phyloP scores from a whole-genome alignment of 768 basidiomycete species.

The Trametopsis cervina region DNA sequence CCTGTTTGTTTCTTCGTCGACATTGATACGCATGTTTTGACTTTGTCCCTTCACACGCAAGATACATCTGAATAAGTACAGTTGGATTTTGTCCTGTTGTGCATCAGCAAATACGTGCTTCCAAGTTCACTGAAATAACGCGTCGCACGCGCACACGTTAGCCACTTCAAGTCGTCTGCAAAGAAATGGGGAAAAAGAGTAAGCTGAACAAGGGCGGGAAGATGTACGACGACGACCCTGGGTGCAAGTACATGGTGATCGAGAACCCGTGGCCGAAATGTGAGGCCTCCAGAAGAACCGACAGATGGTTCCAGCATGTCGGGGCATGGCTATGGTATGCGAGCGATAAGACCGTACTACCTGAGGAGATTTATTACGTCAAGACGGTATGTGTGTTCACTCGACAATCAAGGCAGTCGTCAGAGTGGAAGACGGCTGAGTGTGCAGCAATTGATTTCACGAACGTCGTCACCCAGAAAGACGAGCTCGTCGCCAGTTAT shows the following conservation, averaged over 20 bases:
- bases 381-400: slow-evolving; percentile 17
- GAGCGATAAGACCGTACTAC: slow-evolving; percentile 10
- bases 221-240: slow-evolving; percentile 18
- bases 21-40: too few relatives aligned
- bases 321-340: slow-evolving; percentile 21
- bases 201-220: background rate
- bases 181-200: too few relatives aligned
- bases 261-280: slow-evolving; percentile 21
- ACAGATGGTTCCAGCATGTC: slow-evolving; percentile 15
- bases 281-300: slow-evolving; percentile 8
- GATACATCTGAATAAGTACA: too few relatives aligned
- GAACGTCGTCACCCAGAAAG: background rate
- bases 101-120: too few relatives aligned
- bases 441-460: too few relatives aligned
- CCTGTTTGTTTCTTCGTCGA: too few relatives aligned
- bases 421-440: too few relatives aligned
- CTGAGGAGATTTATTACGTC: slow-evolving; percentile 15
- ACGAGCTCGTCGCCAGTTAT: slow-evolving; percentile 20
- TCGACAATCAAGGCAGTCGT: background rate
- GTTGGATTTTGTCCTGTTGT: too few relatives aligned
- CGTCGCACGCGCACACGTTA: too few relatives aligned
- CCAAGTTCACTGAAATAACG: too few relatives aligned
- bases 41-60: too few relatives aligned
- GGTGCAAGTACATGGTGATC: slow-evolving; percentile 22
- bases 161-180: too few relatives aligned